Evolutionary conservation across 768 basidiomycete genomes (phyloP), one percentile per base, ranked within the genome.

Genomic region (Trametes meyenii): DNA sequence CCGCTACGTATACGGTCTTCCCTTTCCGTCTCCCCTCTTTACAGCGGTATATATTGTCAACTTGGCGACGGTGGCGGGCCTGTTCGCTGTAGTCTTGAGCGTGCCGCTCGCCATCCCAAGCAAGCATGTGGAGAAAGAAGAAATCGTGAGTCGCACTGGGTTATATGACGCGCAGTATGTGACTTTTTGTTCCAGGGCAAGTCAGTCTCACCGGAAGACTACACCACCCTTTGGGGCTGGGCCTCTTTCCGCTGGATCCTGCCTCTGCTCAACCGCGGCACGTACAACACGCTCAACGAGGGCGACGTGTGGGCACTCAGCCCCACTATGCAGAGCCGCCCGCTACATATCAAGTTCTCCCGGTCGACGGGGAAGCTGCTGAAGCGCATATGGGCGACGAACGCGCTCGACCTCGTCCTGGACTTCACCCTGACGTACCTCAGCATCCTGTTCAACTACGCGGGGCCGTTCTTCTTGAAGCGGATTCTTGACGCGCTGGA

Each of bases 401-500:
- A 84, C 67, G 78, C 77, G 3, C 61, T 77, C 10, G 83, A 84
- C 69, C 49, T 85, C 42, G 70, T 77, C 29, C 62, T 92, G 45
- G 93, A 95, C 70, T 86, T 88, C 62, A 14, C 66, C 2, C 75
- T 94, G 43, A 92, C 93, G 0, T 75, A 87, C 60, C 69, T 87
- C 58, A 86, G 86, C 65, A 86, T 94, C 33, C 33, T 82, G 0
- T 88, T 93, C 75, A 89, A 89, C 66, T 96, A 94, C 73, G 80
- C 85, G 0, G 83, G 84, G 0, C 94, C 95, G 7, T 94, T 87
- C 77, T 94, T 96, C 77, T 79, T 97, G 45, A 93, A 91, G 84
- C 78, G 74, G 33, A 88, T 90, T 62, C 79, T 90, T 3, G 85
- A 88, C 65, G 75, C 82, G 0, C 82, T 90, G 42, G 78, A 76